phyloP scores from a whole-genome alignment of 257 asterid genomes.

The Lantana camara region DNA sequence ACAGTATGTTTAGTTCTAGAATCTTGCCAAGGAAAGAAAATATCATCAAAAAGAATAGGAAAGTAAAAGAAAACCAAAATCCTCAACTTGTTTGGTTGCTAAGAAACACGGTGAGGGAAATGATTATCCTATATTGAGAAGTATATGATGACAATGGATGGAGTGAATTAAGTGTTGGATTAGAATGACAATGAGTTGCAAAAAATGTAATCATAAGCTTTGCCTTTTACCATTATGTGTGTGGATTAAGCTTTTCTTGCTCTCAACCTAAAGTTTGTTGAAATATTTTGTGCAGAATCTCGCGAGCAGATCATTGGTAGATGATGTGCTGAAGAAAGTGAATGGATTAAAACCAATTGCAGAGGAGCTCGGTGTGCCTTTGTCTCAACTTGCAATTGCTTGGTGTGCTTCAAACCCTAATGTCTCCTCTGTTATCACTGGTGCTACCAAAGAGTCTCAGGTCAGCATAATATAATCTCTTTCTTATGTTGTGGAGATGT shows the following conservation, averaged over 20 bases:
- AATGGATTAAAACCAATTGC: conserved; percentile 85
- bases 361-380: conserved; percentile 78
- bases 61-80: too few species aligned
- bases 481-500: neutral
- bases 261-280: conserved; percentile 14
- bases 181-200: too few species aligned
- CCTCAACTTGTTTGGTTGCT: too few species aligned
- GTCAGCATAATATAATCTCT: conserved; percentile 39
- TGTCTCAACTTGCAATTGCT: conserved; percentile 93
- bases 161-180: too few species aligned
- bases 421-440: conserved; percentile 94
- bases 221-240: neutral
- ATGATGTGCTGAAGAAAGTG: conserved; percentile 83
- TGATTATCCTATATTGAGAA: neutral
- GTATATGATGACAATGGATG: too few species aligned
- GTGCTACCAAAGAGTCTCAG: conserved; percentile 94
- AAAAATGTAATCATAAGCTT: neutral
- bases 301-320: conserved; percentile 86
- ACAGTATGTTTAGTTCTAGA: too few species aligned
- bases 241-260: neutral
- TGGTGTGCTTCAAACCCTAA: conserved; percentile 99
- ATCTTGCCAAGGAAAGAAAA: too few species aligned
- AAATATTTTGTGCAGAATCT: conserved; percentile 63
- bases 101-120: too few species aligned
- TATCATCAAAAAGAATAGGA: too few species aligned